Evolutionary conservation across 1,284 basidiomycete species (phyloP), one percentile per base, ranked within the genome.

Genomic region (Takashimella tepidaria): DNA sequence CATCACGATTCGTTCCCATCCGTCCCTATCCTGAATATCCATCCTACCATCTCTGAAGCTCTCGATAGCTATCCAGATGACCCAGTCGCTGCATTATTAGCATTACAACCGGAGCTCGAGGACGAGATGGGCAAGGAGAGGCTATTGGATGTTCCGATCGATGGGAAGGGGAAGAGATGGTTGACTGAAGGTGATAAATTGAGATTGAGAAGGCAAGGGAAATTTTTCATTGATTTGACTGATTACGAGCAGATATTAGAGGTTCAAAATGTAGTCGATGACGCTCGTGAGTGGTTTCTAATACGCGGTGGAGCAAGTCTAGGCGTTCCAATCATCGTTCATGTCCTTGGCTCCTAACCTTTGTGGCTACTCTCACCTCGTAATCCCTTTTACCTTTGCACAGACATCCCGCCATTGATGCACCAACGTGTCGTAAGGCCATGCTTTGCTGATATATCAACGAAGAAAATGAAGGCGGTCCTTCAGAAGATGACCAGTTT

Each of bases 161-260:
- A 53, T 5, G 56, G 47, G 5, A 42, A 26, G 25, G 48, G 49
- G 25, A 48, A 31, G 3, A 26, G 50, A 16, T 66, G 64, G 64
- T 49, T 58, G 50, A 61, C 57, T 12, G 64, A 66, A 31, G 64
- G 64, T 1, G 62, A 66, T 41, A 66, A 66, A 48, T 19, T 66
- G 51, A 47, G 57, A 11, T 41, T 66, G 12, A 54, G 58, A 43
- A 50, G 55, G 41, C 44, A 56, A 25, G 52, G 58, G 21, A 57
- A 53, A 41, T 41, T 44, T 11, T 66, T 66, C 37, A 57, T 64
- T 20, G 64, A 64, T 50, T 40, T 64, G 13, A 66, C 64, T 1
- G 60, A 57, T 6, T 45, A 46, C 25, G 53, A 53, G n/a, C 50
- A 60, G 20, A 12, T 40, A 25, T 5, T 16, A 16, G 31, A 37